Conservation (phyloP, 495 filamentous ascomycete genomes). For the Zalerion maritima region DNA sequence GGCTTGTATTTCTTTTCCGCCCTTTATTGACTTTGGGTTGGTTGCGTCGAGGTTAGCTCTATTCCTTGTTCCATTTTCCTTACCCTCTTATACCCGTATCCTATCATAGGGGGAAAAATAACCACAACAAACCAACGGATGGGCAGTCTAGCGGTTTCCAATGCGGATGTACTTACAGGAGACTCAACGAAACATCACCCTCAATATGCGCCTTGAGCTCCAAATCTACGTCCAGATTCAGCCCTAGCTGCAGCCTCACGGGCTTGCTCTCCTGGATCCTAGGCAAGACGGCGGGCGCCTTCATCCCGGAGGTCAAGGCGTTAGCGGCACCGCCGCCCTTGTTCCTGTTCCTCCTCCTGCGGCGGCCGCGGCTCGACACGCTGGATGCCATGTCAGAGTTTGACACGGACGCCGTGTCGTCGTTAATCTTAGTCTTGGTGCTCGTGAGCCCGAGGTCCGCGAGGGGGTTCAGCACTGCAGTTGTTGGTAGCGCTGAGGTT, state of each 20-base stretch:
- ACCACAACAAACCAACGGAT: no score
- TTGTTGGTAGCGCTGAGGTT: no score
- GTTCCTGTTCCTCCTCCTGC: constrained; percentile 14
- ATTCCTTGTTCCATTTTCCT: no score
- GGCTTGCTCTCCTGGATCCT: constrained; percentile 19
- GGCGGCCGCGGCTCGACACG: constrained; percentile 13
- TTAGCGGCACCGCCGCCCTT: constrained; percentile 5
- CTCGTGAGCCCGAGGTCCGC: no score
- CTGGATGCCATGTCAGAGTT: constrained; percentile 13
- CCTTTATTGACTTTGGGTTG: constrained; percentile 11
- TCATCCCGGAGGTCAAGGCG: no score
- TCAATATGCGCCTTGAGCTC: constrained; percentile 21
- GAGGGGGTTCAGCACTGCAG: no score
- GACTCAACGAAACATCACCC: constrained; percentile 20
- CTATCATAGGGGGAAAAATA: no score
- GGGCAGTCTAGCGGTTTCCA: no score
- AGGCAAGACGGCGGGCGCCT: constrained; percentile 7
- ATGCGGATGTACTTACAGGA: constrained; percentile 26
- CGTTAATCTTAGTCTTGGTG: no score
- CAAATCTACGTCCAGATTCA: constrained; percentile 22
- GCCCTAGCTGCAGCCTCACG: constrained; percentile 16
- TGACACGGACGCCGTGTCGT: no score
- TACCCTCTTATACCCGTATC: no score
- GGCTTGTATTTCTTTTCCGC: constrained; percentile 13
- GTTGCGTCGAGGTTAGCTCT: no score